phyloP scores from a whole-genome alignment of 2,329 filamentous ascomycete species.

The Falciphora oryzae region DNA sequence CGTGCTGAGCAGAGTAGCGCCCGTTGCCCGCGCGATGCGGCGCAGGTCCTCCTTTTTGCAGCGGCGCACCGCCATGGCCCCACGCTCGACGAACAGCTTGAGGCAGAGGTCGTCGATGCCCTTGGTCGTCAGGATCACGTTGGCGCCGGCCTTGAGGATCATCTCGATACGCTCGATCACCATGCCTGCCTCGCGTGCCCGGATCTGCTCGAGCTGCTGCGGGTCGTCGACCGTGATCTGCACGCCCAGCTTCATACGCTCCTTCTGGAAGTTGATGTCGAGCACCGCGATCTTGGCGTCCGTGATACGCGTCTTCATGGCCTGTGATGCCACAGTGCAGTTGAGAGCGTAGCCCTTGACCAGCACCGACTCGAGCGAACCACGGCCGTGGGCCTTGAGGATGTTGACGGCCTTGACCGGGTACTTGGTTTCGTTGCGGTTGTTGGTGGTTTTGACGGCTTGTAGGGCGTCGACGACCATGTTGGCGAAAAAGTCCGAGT shows the following conservation, averaged over 20 bases:
- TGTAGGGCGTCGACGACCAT: constrained; percentile 97
- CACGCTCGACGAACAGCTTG: constrained; percentile 90
- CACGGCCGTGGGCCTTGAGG: constrained; percentile 96
- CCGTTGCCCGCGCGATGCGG: constrained; percentile 92
- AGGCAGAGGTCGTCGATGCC: constrained; percentile 94
- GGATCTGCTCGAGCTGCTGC: constrained; percentile 94
- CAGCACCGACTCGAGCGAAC: constrained; percentile 76
- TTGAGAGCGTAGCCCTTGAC: constrained; percentile 97
- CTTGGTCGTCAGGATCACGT: constrained; percentile 95
- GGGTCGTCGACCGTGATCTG: constrained; percentile 98
- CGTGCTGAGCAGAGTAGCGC: constrained; percentile 86
- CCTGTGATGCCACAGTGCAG: constrained; percentile 97
- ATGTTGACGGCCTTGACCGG: constrained; percentile 99
- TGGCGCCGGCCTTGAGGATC: constrained; percentile 95
- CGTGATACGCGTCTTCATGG: constrained; percentile 86
- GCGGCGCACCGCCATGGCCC: constrained; percentile 89
- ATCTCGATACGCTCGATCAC: constrained; percentile 91
- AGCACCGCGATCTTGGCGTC: constrained; percentile 96
- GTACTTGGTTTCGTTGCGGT: constrained; percentile 87
- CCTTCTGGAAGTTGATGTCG: constrained; percentile 98
- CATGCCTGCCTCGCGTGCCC: constrained; percentile 86
- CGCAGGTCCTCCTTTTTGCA: constrained; percentile 99
- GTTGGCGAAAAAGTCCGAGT: constrained; percentile 94
- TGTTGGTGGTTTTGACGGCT: constrained; percentile 89
- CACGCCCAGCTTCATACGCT: constrained; percentile 97